Evolutionary conservation across 192 early-diverging fungal species (phyloP).

Genomic region (Backusella circina): DNA sequence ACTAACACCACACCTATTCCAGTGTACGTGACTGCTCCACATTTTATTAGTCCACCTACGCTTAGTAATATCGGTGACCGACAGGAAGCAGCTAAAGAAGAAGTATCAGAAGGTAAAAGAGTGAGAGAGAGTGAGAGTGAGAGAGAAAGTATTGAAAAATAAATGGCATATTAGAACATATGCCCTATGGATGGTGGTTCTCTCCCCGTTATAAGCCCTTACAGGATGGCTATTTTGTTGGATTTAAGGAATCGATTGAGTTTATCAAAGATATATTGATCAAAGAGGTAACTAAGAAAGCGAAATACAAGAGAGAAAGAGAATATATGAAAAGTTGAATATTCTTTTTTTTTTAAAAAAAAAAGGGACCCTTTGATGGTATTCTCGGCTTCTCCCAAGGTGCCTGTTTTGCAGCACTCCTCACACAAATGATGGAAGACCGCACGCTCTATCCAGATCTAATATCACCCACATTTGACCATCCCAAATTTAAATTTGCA

Average conservation of each 20-base stretch:
- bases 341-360: background rate
- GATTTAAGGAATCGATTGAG: conserved; percentile 38
- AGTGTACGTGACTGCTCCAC: conserved; percentile 49
- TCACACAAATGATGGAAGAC: conserved; percentile 34
- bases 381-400: conserved; percentile 51
- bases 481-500: conserved; percentile 37
- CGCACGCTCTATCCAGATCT: conserved; percentile 10
- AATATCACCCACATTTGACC: conserved; percentile 30
- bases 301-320: background rate
- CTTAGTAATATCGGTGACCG: conserved; percentile 35
- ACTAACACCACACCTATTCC: background rate
- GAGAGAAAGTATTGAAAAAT: background rate
- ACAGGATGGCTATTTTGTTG: conserved; percentile 26
- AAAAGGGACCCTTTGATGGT: conserved; percentile 50
- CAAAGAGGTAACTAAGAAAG: conserved; percentile 27
- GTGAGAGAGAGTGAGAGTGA: too few relatives aligned
- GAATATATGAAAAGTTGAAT: background rate
- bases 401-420: conserved; percentile 41
- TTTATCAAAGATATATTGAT: conserved; percentile 35
- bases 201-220: conserved; percentile 3
- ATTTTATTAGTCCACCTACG: conserved; percentile 35
- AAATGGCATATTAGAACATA: conserved; percentile 4
- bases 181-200: conserved; percentile 15
- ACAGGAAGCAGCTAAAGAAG: conserved; percentile 17
- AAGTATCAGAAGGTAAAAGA: conserved; percentile 29